Evolutionary conservation across 106 monocot species (phyloP).

Genomic region (Apostasia ramifera): DNA sequence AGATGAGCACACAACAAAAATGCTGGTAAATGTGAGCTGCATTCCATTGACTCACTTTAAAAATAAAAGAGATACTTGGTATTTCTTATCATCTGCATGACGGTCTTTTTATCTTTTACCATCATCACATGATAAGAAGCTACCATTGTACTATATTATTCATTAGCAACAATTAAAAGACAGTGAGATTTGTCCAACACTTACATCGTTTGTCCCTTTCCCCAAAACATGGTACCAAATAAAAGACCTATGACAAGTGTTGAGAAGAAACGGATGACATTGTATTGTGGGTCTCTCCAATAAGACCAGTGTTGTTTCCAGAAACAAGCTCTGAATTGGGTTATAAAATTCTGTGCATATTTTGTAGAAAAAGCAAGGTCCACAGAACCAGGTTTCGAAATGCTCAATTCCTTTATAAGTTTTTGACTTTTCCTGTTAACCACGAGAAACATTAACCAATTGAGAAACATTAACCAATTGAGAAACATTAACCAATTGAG

Average conservation of each 20-base stretch:
- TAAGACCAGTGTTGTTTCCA: conserved; percentile 96
- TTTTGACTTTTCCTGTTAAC: conserved; percentile 53
- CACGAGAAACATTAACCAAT: not conserved
- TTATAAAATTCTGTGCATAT: conserved; percentile 49
- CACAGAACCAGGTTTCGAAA: conserved; percentile 37
- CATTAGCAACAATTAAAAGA: not conserved
- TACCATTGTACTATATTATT: too few species aligned
- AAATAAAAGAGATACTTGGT: too few species aligned
- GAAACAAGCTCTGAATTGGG: conserved; percentile 61
- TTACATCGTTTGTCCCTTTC: conserved; percentile 49
- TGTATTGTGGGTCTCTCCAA: conserved; percentile 91
- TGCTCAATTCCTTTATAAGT: conserved; percentile 59
- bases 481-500: too few species aligned
- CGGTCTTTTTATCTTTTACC: too few species aligned
- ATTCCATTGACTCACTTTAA: too few species aligned
- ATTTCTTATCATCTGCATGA: too few species aligned
- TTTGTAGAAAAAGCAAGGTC: conserved; percentile 62
- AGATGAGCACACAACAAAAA: too few species aligned
- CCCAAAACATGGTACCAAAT: conserved; percentile 87
- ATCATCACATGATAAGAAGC: too few species aligned
- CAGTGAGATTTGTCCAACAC: conserved; percentile 10
- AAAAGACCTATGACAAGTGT: conserved; percentile 50
- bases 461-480: conserved; percentile 1
- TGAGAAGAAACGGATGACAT: conserved; percentile 49
- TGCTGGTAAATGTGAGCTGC: too few species aligned